Conservation (phyloP, 2,329 filamentous ascomycete species). For the Cladophialophora psammophila region DNA sequence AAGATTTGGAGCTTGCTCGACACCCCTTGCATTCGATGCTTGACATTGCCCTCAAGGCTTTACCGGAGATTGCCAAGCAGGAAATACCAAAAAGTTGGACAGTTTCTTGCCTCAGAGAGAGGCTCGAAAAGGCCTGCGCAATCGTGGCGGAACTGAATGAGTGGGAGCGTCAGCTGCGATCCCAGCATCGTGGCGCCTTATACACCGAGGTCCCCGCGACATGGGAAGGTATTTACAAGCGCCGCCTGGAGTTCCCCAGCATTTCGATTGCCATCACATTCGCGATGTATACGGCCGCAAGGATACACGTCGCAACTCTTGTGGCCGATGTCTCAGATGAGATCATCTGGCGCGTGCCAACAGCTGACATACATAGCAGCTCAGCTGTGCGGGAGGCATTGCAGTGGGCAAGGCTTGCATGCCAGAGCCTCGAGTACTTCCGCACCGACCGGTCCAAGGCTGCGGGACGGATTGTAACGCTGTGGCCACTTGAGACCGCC, state of each 20-base stretch:
- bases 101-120: constrained; percentile 15
- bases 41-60: constrained; percentile 27
- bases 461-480: constrained; percentile 27
- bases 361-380: constrained; percentile 20
- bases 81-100: constrained; percentile 27
- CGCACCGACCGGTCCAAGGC: constrained; percentile 25
- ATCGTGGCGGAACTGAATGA: constrained; percentile 25
- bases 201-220: constrained; percentile 24
- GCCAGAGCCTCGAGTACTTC: constrained; percentile 36
- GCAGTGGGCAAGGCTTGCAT: constrained; percentile 32
- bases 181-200: constrained; percentile 19
- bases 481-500: constrained; percentile 34
- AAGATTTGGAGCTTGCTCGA: constrained; percentile 23
- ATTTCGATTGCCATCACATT: constrained; percentile 25
- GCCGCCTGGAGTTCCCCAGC: constrained; percentile 26
- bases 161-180: constrained; percentile 28
- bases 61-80: constrained; percentile 34
- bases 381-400: constrained; percentile 29
- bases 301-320: constrained; percentile 30
- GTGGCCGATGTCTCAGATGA: constrained; percentile 24
- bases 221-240: constrained; percentile 27
- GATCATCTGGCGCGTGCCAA: constrained; percentile 17
- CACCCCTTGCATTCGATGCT: constrained; percentile 33
- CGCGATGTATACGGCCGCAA: constrained; percentile 33
- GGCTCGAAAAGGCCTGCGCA: constrained; percentile 17